Evolutionary conservation across 2,329 filamentous ascomycete species (phyloP).

Genomic region (Magnaporthiopsis rhizophila): DNA sequence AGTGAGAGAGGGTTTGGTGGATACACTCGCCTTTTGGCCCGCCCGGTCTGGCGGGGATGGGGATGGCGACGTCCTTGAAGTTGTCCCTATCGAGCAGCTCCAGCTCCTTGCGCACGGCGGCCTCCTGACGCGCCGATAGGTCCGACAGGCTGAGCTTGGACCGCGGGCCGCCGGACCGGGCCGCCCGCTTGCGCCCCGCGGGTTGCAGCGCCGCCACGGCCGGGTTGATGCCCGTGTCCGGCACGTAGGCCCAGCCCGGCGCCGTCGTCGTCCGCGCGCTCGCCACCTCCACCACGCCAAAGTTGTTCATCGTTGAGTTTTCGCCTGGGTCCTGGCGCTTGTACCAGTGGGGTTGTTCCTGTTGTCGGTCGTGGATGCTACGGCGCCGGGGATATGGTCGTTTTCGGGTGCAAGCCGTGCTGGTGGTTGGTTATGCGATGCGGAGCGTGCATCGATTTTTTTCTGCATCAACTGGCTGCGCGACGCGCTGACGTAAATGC

Average conservation of each 20-base stretch:
- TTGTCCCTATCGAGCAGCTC: slow-evolving; percentile 78
- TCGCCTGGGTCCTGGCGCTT: neutral
- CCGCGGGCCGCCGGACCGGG: slow-evolving; percentile 25
- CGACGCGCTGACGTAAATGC: neutral
- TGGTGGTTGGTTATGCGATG: neutral
- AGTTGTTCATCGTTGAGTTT: slow-evolving; percentile 47
- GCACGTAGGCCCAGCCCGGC: slow-evolving; percentile 89
- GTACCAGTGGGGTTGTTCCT: neutral
- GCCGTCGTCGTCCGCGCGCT: slow-evolving; percentile 59
- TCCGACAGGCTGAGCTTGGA: slow-evolving; percentile 45
- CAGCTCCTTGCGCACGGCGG: slow-evolving; percentile 72
- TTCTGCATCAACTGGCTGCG: neutral
- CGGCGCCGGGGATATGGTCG: neutral
- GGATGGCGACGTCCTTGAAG: slow-evolving; percentile 62
- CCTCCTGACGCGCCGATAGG: slow-evolving; percentile 72
- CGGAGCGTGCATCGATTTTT: neutral
- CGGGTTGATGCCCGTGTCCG: slow-evolving; percentile 58
- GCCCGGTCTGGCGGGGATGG: slow-evolving; percentile 50
- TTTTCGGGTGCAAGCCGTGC: neutral
- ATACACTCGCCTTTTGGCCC: too few relatives aligned
- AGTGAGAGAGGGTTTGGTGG: too few relatives aligned
- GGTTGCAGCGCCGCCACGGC: slow-evolving; percentile 40
- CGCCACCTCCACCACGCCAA: slow-evolving; percentile 77
- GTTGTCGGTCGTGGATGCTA: neutral
- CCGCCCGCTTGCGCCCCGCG: slow-evolving; percentile 62